Evolutionary conservation across 345 rosid genomes (phyloP).

Genomic region (Pistacia vera): DNA sequence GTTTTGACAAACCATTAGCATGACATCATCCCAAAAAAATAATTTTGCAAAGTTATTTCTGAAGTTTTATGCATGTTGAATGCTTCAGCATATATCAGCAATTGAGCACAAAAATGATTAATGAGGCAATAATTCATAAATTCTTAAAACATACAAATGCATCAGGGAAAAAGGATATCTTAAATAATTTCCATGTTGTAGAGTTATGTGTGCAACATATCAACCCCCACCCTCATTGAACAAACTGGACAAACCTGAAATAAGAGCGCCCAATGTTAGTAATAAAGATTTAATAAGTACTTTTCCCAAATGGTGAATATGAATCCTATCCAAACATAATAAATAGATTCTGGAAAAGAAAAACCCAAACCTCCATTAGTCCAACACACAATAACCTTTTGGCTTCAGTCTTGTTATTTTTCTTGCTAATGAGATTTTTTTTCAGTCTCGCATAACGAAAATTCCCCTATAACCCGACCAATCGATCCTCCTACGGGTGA

Average conservation of each 20-base stretch:
- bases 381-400: background rate
- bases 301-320: background rate
- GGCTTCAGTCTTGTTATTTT: background rate
- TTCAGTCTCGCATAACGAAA: background rate
- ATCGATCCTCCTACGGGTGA: slow-evolving; percentile 1
- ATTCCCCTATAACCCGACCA: background rate
- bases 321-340: background rate
- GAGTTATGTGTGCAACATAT: slow-evolving; percentile 96
- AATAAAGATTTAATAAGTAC: slow-evolving; percentile 6
- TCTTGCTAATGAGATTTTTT: too few relatives aligned
- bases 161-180: slow-evolving; percentile 69
- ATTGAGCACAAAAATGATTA: slow-evolving; percentile 1
- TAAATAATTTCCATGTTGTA: slow-evolving; percentile 88
- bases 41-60: background rate
- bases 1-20: background rate
- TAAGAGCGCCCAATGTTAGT: slow-evolving; percentile 10
- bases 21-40: background rate
- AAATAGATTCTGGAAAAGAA: slow-evolving; percentile 5
- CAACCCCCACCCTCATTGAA: slow-evolving; percentile 81
- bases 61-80: background rate
- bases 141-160: slow-evolving; percentile 1
- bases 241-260: slow-evolving; percentile 95
- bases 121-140: background rate
- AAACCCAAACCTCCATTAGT: background rate
- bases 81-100: background rate